A percentile compares a stretch with the other conserved stretches of the same genome.
These are phyloP conservation scores for Eutrema japonicum DNA, from an alignment of 345 rosid species.

Conservation along the genomic window DNA sequence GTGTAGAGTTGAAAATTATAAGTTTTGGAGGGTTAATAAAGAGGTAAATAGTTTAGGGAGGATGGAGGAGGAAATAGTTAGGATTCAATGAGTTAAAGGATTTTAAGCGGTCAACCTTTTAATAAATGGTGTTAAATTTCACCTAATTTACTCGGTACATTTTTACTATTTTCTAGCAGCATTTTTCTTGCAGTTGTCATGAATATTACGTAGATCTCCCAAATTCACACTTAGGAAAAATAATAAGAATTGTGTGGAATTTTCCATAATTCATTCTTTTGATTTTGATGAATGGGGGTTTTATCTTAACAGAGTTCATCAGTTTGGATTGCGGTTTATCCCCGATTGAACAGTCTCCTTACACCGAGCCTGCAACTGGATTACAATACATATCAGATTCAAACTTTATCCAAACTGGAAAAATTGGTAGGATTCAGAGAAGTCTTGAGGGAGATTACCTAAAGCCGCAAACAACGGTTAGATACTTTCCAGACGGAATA, in stretches of 20 bases:
- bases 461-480: conserved; percentile 4
- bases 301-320: conserved; percentile 43
- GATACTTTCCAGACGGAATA: conserved; percentile 50
- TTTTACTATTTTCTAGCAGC: too few species aligned
- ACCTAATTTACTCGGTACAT: too few species aligned
- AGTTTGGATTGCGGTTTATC: conserved; percentile 50
- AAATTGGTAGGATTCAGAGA: conserved; percentile 12
- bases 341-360: conserved; percentile 20
- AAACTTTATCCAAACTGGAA: conserved; percentile 38
- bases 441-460: neutral
- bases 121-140: too few species aligned
- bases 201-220: too few species aligned
- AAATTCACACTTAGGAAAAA: neutral
- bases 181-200: too few species aligned
- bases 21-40: too few species aligned
- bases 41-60: too few species aligned
- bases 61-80: too few species aligned
- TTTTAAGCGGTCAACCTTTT: too few species aligned
- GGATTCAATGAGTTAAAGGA: too few species aligned
- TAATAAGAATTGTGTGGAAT: neutral
- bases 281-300: neutral
- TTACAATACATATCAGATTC: conserved; percentile 44
- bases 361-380: conserved; percentile 22
- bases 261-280: neutral
- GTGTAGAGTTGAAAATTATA: too few species aligned